Conservation (phyloP, 106 monocot species). For the Acorus calamus region DNA sequence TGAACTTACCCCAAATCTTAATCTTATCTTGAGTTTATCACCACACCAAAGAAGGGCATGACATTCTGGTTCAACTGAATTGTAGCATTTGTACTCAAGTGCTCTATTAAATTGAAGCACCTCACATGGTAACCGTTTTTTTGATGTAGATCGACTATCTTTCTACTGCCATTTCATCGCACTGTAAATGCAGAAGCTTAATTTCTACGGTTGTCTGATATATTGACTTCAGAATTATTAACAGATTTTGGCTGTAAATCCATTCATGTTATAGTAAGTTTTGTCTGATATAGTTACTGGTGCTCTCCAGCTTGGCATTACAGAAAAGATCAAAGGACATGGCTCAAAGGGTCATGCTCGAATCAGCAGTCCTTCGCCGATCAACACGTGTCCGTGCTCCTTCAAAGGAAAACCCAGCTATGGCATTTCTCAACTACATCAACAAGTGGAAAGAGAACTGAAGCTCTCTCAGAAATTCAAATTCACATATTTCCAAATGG, state of each 20-base stretch:
- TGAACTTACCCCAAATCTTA: too few species aligned
- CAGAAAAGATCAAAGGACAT: slow-evolving; percentile 63
- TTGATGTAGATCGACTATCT: too few species aligned
- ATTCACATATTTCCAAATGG: too few species aligned
- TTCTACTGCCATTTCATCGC: too few species aligned
- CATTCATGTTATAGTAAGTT: not conserved
- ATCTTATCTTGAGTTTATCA: too few species aligned
- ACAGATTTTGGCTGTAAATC: not conserved
- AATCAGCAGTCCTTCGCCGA: slow-evolving; percentile 59
- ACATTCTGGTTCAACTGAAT: too few species aligned
- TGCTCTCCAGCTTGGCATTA: slow-evolving; percentile 42
- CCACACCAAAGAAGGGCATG: too few species aligned
- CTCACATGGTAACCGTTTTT: too few species aligned
- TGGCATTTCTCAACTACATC: slow-evolving; percentile 50
- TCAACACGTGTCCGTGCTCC: slow-evolving; percentile 65
- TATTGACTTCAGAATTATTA: not conserved
- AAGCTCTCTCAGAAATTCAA: not conserved
- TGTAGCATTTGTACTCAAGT: too few species aligned
- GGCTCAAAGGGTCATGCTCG: slow-evolving; percentile 39
- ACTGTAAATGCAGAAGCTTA: too few species aligned
- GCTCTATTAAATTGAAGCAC: too few species aligned
- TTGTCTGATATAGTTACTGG: not conserved
- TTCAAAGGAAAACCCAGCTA: slow-evolving; percentile 46
- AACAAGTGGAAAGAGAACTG: slow-evolving; percentile 74
- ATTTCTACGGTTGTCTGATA: too few species aligned